phyloP scores from a whole-genome alignment of 805 yeast genomes.

The Ogataea sp. region DNA sequence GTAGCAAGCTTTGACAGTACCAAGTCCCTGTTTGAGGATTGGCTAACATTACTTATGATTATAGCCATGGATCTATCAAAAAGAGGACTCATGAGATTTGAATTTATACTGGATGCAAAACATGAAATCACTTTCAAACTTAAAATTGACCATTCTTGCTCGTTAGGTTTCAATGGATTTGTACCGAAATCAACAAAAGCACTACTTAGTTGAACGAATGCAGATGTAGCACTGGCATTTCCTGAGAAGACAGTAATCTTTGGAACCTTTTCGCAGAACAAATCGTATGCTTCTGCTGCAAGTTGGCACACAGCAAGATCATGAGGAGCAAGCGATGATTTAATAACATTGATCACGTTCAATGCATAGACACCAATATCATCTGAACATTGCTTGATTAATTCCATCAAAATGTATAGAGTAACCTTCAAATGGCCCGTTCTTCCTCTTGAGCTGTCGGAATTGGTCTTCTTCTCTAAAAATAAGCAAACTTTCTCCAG shows the following conservation, averaged over 20 bases:
- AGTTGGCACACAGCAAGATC: conserved; percentile 57
- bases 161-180: conserved; percentile 19
- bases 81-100: conserved; percentile 13
- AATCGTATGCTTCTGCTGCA: conserved; percentile 26
- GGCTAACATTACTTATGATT: conserved; percentile 23
- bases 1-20: conserved; percentile 9
- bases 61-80: conserved; percentile 28
- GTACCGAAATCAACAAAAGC: conserved; percentile 18
- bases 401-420: conserved; percentile 54
- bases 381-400: conserved; percentile 70
- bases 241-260: conserved; percentile 31
- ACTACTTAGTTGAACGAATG: conserved; percentile 25
- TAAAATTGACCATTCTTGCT: conserved; percentile 37
- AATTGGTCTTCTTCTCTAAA: conserved; percentile 49
- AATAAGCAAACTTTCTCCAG: conserved; percentile 77
- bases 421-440: conserved; percentile 83
- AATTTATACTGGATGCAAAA: conserved; percentile 23
- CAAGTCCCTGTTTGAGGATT: background rate
- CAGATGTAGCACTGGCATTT: conserved; percentile 32
- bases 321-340: conserved; percentile 38
- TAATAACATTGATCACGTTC: conserved; percentile 55
- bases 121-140: conserved; percentile 31
- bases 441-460: conserved; percentile 53
- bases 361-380: conserved; percentile 78
- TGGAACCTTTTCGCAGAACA: conserved; percentile 19